Conservation (phyloP, 164 flowering plant genomes). For the Vitis vinifera region ASM3070453v1 NC_081806.1:8805001-8805500, state of each 20-base stretch:
- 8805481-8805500: neutral
- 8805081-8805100: neutral
- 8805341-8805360: neutral
- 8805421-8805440: neutral
- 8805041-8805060: neutral
- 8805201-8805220: no score
- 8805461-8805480: neutral
- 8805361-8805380: neutral
- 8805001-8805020: neutral
- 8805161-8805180: neutral
- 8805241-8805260: neutral
- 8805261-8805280: neutral
- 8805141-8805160: neutral
- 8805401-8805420: neutral
- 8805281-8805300: neutral
- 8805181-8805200: neutral
- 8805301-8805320: neutral
- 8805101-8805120: neutral
- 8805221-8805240: neutral
- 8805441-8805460: neutral
- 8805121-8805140: neutral
- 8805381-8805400: constrained; percentile 1
- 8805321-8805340: neutral
- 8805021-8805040: neutral
- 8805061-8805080: neutral